phyloP scores from a whole-genome alignment of 2,329 filamentous ascomycete genomes.

The Hypoxylon sp. region DNA sequence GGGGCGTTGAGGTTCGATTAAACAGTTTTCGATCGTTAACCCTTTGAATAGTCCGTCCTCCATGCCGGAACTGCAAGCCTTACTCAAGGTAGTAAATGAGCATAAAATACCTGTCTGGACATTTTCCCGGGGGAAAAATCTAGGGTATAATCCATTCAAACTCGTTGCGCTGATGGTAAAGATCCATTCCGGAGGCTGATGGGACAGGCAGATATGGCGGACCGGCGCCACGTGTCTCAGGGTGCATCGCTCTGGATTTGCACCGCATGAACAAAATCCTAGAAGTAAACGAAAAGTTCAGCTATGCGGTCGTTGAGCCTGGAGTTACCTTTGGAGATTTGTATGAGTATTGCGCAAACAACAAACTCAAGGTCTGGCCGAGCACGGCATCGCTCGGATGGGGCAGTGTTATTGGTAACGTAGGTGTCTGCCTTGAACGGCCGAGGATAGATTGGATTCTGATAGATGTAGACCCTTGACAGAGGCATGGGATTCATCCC shows the following conservation, averaged over 20 bases:
- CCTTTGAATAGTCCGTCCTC: slow-evolving; percentile 53
- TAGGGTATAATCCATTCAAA: slow-evolving; percentile 54
- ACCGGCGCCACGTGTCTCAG: slow-evolving; percentile 62
- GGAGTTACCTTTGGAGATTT: slow-evolving; percentile 64
- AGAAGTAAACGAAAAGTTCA: slow-evolving; percentile 61
- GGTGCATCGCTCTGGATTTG: slow-evolving; percentile 63
- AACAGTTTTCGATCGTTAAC: slow-evolving; percentile 3
- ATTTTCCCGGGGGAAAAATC: slow-evolving; percentile 57
- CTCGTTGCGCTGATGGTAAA: background rate
- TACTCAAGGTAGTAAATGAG: slow-evolving; percentile 54
- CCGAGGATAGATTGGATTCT: slow-evolving; percentile 16
- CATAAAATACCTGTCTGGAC: slow-evolving; percentile 53
- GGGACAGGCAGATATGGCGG: slow-evolving; percentile 61
- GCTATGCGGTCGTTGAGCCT: slow-evolving; percentile 63
- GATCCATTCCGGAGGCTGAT: slow-evolving; percentile 13
- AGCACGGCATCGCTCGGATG: slow-evolving; percentile 65
- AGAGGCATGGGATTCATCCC: slow-evolving; percentile 59
- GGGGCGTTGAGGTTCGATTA: background rate
- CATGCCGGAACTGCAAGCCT: slow-evolving; percentile 52
- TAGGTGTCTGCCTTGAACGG: slow-evolving; percentile 48
- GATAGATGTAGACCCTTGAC: slow-evolving; percentile 57
- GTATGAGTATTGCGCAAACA: slow-evolving; percentile 59
- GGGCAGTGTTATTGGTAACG: slow-evolving; percentile 65
- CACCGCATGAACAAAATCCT: slow-evolving; percentile 62
- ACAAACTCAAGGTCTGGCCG: slow-evolving; percentile 62